A percentile compares a stretch with the other conserved stretches of the same genome.
Conservation (phyloP, 2,329 filamentous ascomycete species). For the Neurospora sp. region DNA sequence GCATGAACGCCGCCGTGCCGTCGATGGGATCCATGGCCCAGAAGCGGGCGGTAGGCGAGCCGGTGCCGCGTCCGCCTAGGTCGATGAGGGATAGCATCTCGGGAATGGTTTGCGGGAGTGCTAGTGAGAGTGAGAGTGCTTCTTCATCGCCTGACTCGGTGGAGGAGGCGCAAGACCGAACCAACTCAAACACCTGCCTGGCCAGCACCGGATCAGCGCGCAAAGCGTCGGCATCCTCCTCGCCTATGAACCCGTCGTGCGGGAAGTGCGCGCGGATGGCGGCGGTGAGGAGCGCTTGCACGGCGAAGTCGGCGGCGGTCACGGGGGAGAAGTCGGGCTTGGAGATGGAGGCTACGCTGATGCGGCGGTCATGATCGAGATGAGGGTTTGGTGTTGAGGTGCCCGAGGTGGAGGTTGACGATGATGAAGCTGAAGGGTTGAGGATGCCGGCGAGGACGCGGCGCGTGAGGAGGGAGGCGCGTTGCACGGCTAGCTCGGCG, state of each 20-base stretch:
- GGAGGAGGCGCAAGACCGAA: slow-evolving; percentile 15
- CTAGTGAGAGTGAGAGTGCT: neutral
- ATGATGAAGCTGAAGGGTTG: neutral
- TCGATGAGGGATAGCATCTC: slow-evolving; percentile 1
- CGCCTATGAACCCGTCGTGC: slow-evolving; percentile 42
- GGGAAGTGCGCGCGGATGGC: slow-evolving; percentile 44
- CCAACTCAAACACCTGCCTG: slow-evolving; percentile 38
- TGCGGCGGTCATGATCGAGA: slow-evolving; percentile 5
- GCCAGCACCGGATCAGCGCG: slow-evolving; percentile 33
- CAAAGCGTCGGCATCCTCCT: slow-evolving; percentile 42
- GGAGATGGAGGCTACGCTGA: slow-evolving; percentile 10
- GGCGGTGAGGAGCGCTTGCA: slow-evolving; percentile 45
- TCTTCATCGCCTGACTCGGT: neutral
- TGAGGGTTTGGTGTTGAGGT: neutral
- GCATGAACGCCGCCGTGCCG: slow-evolving; percentile 14
- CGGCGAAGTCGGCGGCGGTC: slow-evolving; percentile 50
- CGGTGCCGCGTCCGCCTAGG: slow-evolving; percentile 1
- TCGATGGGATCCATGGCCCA: slow-evolving; percentile 18
- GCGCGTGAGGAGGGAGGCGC: slow-evolving; percentile 45
- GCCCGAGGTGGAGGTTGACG: neutral
- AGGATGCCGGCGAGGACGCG: slow-evolving; percentile 28
- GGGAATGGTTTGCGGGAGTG: neutral
- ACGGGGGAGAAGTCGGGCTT: slow-evolving; percentile 31
- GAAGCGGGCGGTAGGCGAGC: slow-evolving; percentile 6
- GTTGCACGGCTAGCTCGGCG: slow-evolving; percentile 76